phyloP scores from a whole-genome alignment of 2,329 filamentous ascomycete genomes.

The Neonectria faginata region DNA sequence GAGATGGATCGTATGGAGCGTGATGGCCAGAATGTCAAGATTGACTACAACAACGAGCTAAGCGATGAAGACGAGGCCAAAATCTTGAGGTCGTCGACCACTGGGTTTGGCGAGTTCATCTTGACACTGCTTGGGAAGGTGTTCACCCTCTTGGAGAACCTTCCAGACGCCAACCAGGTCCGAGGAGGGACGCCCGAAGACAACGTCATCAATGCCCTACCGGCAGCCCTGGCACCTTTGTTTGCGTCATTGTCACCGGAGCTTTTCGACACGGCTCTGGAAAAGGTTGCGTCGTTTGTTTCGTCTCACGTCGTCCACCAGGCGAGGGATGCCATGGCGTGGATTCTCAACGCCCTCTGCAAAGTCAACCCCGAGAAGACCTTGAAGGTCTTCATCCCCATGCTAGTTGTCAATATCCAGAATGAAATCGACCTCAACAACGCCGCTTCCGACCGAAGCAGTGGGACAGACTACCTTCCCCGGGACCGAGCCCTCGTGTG shows the following conservation, averaged over 20 bases:
- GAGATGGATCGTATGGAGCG: slow-evolving; percentile 95
- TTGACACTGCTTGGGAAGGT: slow-evolving; percentile 91
- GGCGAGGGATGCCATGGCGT: slow-evolving; percentile 96
- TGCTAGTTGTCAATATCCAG: slow-evolving; percentile 90
- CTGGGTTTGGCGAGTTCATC: slow-evolving; percentile 92
- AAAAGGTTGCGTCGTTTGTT: slow-evolving; percentile 93
- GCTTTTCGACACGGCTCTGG: slow-evolving; percentile 89
- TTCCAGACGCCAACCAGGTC: slow-evolving; percentile 89
- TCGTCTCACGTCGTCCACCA: slow-evolving; percentile 96
- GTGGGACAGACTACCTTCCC: slow-evolving; percentile 91
- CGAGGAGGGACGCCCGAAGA: slow-evolving; percentile 94
- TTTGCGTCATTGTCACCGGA: slow-evolving; percentile 92
- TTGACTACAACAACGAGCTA: slow-evolving; percentile 86
- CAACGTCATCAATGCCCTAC: slow-evolving; percentile 94
- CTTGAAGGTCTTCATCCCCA: slow-evolving; percentile 88
- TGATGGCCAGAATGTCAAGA: slow-evolving; percentile 84
- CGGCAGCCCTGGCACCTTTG: slow-evolving; percentile 89
- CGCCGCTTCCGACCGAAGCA: slow-evolving; percentile 93
- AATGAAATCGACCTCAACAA: slow-evolving; percentile 98
- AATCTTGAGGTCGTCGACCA: slow-evolving; percentile 93
- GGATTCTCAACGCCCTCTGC: slow-evolving; percentile 95
- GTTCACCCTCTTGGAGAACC: slow-evolving; percentile 93
- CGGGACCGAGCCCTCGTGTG: slow-evolving; percentile 93
- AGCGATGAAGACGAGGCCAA: slow-evolving; percentile 87
- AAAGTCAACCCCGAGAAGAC: slow-evolving; percentile 96